Evolutionary conservation across 257 asterid species (phyloP).

Genomic region (Schizonepeta tenuifolia): DNA sequence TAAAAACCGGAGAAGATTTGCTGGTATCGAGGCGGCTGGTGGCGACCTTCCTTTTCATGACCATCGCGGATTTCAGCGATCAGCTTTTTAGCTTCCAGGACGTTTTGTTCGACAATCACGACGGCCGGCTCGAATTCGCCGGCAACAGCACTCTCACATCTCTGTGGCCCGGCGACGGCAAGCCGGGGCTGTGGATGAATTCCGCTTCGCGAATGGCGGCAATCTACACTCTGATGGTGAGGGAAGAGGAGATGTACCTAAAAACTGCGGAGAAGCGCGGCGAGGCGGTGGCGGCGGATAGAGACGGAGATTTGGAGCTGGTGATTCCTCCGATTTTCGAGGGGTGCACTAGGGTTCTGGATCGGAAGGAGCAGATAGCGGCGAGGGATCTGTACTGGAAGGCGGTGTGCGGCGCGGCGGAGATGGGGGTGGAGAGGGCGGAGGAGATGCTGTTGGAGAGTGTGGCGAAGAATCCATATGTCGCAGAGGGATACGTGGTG

Average conservation of each 20-base stretch:
- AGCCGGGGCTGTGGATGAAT: conserved; percentile 83
- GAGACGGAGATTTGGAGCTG: conserved; percentile 70
- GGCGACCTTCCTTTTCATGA: conserved; percentile 72
- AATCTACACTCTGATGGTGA: conserved; percentile 51
- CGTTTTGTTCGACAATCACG: conserved; percentile 55
- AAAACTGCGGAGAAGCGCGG: conserved; percentile 23
- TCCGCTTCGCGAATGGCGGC: conserved; percentile 59
- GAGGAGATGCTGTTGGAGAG: conserved; percentile 59
- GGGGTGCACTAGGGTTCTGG: conserved; percentile 49
- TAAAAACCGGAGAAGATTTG: conserved; percentile 76
- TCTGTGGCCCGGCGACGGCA: conserved; percentile 88
- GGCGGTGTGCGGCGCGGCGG: conserved; percentile 50
- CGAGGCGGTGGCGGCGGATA: not conserved
- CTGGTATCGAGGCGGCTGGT: conserved; percentile 66
- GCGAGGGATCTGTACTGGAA: conserved; percentile 87
- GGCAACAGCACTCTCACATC: conserved; percentile 51
- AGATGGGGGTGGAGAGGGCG: conserved; percentile 54
- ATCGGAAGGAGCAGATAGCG: conserved; percentile 49
- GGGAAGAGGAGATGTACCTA: conserved; percentile 65
- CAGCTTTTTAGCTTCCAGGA: conserved; percentile 82
- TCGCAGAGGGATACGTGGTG: conserved; percentile 72
- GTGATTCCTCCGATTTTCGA: conserved; percentile 76
- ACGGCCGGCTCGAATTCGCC: conserved; percentile 64
- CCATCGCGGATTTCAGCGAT: conserved; percentile 88
- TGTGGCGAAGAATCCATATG: conserved; percentile 72